A percentile compares a stretch with the other conserved stretches of the same genome.
Evolutionary conservation across 331 rosid genomes (phyloP).

Genomic region (Stylosanthes scabra): DNA sequence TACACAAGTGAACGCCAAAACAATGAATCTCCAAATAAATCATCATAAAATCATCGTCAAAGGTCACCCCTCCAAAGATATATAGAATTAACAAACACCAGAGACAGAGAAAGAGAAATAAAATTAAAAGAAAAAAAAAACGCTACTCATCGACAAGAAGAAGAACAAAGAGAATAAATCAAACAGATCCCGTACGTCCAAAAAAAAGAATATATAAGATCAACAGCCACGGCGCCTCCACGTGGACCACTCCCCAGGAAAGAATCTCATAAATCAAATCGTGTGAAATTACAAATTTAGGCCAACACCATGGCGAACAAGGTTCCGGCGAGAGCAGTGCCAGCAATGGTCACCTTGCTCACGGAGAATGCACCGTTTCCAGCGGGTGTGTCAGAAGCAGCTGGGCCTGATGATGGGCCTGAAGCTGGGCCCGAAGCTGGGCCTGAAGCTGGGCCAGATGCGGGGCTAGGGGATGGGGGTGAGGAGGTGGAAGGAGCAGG

Average conservation of each 20-base stretch:
- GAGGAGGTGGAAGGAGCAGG: slow-evolving; percentile 33
- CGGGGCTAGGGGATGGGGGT: slow-evolving; percentile 35
- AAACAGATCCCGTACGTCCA: slow-evolving; percentile 61
- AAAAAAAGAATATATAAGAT: slow-evolving; percentile 30
- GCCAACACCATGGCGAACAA: slow-evolving; percentile 74
- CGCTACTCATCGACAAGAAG: slow-evolving; percentile 26
- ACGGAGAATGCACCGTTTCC: slow-evolving; percentile 40
- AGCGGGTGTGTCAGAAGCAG: slow-evolving; percentile 29
- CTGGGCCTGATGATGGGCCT: not conserved
- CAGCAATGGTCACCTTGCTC: slow-evolving; percentile 57
- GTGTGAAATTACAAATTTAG: slow-evolving; percentile 28
- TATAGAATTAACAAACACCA: slow-evolving; percentile 51
- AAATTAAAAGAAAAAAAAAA: not conserved
- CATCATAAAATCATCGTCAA: slow-evolving; percentile 21
- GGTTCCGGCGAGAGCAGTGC: slow-evolving; percentile 68
- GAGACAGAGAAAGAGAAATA: slow-evolving; percentile 25
- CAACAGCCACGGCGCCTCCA: slow-evolving; percentile 39
- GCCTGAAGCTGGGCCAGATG: not conserved
- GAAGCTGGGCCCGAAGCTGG: slow-evolving; percentile 20
- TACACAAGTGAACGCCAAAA: slow-evolving; percentile 53
- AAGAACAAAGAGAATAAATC: slow-evolving; percentile 22
- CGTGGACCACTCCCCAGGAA: slow-evolving; percentile 39
- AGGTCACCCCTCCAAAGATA: slow-evolving; percentile 44
- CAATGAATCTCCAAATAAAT: slow-evolving; percentile 59
- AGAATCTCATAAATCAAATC: not conserved